Base-by-base conservation (phyloP, 176 grass and related monocot genomes). In the Puccinellia tenuiflora region DNA sequence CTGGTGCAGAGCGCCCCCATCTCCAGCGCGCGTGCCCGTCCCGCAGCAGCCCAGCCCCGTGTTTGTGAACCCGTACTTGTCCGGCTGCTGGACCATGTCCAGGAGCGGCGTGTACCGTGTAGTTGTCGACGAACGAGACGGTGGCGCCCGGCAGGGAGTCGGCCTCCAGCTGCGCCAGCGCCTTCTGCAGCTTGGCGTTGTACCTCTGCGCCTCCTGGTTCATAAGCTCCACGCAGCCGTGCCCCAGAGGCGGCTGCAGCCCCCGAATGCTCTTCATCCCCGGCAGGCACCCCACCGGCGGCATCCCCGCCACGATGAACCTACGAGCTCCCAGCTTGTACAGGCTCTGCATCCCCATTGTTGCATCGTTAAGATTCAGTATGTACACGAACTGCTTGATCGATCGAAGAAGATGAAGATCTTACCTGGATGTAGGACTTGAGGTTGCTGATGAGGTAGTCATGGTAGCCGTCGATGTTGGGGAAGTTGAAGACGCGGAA, bases 261-360 rank as follows among this genome's bases (percentile, higher is more conserved):
- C 37, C 33, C 4, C 20, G 37, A 10, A 85, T 50, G 43, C 72
- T 82, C 62, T 67, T 90, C 65, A 73, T 68, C 15, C 87, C 25
- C 54, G 91, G 91, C 47, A 92, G 91, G 73, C 91, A 92, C 2
- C 91, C 91, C 80, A 92, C 40, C 56, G 91, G 87, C 51, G 87
- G 81, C 74, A 92, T 65, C 10, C 87, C 84, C 2, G 81, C 55
- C 25, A 92, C 87, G 45, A 89, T 84, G 75, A 92, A 85, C 28
- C 72, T 78, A 29, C 91, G 4, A 2, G 81, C 84, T 1, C 91
- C 91, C 73, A 85, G 39, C 2, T 15, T 68, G 81, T 90, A 90
- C 70, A 92, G 64, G 66, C 21, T 76, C 87, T 92, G 84, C 81
- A 79, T 62, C 2, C 70, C 2, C 70, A 66, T 43, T 7, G 29